A percentile compares a stretch with the other conserved stretches of the same genome.
phyloP scores from a whole-genome alignment of 148 eudicot species.

The Fagopyrum tataricum region DNA sequence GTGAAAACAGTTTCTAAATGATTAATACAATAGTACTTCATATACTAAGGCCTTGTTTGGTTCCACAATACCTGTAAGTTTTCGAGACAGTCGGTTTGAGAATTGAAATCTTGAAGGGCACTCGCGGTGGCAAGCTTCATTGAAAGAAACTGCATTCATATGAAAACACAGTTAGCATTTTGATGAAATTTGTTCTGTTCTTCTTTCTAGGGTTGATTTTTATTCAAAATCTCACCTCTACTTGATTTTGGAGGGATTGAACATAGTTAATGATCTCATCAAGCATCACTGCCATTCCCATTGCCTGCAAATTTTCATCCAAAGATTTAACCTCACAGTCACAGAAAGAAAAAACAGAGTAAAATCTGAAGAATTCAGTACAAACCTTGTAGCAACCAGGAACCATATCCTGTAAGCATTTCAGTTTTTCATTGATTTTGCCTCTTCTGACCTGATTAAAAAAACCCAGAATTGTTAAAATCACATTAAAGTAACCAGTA shows the following conservation, averaged over 20 bases:
- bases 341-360: not conserved
- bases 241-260: slow-evolving; percentile 82
- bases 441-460: slow-evolving; percentile 69
- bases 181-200: not conserved
- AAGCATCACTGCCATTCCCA: slow-evolving; percentile 90
- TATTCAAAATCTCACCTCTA: slow-evolving; percentile 44
- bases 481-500: not conserved
- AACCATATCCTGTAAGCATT: slow-evolving; percentile 69
- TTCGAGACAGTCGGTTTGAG: slow-evolving; percentile 1
- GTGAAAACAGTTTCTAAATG: not conserved
- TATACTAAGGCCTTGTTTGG: too few species aligned
- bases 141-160: slow-evolving; percentile 53
- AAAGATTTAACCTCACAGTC: not conserved
- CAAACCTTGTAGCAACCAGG: slow-evolving; percentile 88
- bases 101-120: slow-evolving; percentile 20
- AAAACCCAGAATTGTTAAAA: not conserved
- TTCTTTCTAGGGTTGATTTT: not conserved
- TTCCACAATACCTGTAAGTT: not conserved
- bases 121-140: slow-evolving; percentile 78
- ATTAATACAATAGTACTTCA: not conserved
- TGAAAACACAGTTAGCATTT: not conserved
- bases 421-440: slow-evolving; percentile 74
- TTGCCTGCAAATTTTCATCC: slow-evolving; percentile 37
- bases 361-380: not conserved
- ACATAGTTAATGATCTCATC: slow-evolving; percentile 90